Percentiles rank a stretch among this genome's conserved stretches.
phyloP scores from a whole-genome alignment of 805 yeast genomes.

The Nakazawaea sp. region DNA sequence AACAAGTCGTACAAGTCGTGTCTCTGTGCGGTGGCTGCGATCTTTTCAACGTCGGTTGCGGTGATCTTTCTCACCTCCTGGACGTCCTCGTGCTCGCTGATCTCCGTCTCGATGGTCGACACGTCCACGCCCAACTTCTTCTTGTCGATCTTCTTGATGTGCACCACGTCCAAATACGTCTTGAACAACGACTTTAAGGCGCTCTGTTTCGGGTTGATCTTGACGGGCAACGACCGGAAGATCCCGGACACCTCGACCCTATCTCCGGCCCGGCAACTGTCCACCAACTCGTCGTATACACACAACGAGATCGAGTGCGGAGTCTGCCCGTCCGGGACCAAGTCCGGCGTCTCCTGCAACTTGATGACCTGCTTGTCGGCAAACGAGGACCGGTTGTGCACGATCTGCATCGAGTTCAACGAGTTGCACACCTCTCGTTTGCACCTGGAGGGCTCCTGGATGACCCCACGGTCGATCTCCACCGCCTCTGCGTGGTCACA shows the following conservation, averaged over 20 bases:
- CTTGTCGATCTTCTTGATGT: slow-evolving; percentile 78
- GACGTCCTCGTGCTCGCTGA: slow-evolving; percentile 58
- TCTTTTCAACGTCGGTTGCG: slow-evolving; percentile 60
- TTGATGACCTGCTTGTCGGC: slow-evolving; percentile 94
- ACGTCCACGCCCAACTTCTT: slow-evolving; percentile 77
- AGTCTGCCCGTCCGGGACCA: slow-evolving; percentile 97
- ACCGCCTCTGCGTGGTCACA: slow-evolving; percentile 91
- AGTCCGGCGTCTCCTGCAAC: slow-evolving; percentile 92
- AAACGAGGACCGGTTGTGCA: slow-evolving; percentile 89
- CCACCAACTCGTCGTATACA: slow-evolving; percentile 94
- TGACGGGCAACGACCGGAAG: slow-evolving; percentile 86
- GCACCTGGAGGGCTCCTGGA: slow-evolving; percentile 88
- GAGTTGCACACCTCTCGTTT: slow-evolving; percentile 85
- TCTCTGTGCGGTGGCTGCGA: slow-evolving; percentile 55
- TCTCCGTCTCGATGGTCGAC: slow-evolving; percentile 57
- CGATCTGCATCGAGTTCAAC: slow-evolving; percentile 77
- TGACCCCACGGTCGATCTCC: slow-evolving; percentile 90
- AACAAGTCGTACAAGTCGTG: slow-evolving; percentile 79
- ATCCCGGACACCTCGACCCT: slow-evolving; percentile 93
- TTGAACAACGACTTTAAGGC: slow-evolving; percentile 79
- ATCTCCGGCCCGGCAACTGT: slow-evolving; percentile 93
- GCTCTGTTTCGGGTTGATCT: slow-evolving; percentile 80
- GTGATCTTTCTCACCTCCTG: slow-evolving; percentile 69
- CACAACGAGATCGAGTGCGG: slow-evolving; percentile 94
- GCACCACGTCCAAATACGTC: slow-evolving; percentile 92